Percentiles rank a stretch among this genome's conserved stretches.
phyloP scores from a whole-genome alignment of 1,284 basidiomycete genomes.

The Dichomitus squalens region DNA sequence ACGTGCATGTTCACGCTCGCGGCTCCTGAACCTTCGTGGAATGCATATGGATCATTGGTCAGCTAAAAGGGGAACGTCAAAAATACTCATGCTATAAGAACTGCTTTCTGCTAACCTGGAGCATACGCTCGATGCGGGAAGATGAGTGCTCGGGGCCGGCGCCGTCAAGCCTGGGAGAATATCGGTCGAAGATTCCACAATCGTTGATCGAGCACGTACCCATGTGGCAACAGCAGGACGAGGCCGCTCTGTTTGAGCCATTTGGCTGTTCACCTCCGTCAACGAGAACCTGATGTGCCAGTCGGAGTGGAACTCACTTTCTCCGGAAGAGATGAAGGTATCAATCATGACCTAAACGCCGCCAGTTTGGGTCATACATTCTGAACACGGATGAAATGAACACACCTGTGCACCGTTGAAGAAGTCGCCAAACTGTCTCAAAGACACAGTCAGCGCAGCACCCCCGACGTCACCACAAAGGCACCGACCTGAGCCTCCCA shows the following conservation, averaged over 20 bases:
- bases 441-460: neutral
- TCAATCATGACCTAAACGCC: conserved; percentile 73
- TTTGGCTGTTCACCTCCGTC: conserved; percentile 60
- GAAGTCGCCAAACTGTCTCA: conserved; percentile 80
- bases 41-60: conserved; percentile 65
- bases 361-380: neutral
- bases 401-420: conserved; percentile 81
- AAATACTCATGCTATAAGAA: neutral
- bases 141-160: conserved; percentile 92
- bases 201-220: conserved; percentile 20
- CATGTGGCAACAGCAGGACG: conserved; percentile 84
- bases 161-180: conserved; percentile 64
- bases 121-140: conserved; percentile 82
- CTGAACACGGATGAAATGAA: neutral
- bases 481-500: conserved; percentile 83
- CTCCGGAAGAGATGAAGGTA: conserved; percentile 81
- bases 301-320: conserved; percentile 57
- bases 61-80: conserved; percentile 43
- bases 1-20: conserved; percentile 80
- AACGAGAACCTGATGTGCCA: neutral
- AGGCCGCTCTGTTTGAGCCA: conserved; percentile 93
- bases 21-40: conserved; percentile 37
- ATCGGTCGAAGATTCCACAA: conserved; percentile 3
- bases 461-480: conserved; percentile 7
- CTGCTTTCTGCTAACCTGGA: conserved; percentile 57